These are phyloP conservation scores for Hanseniaspora meyeri DNA, from an alignment of 805 yeast species.

Conservation along the genomic window DNA sequence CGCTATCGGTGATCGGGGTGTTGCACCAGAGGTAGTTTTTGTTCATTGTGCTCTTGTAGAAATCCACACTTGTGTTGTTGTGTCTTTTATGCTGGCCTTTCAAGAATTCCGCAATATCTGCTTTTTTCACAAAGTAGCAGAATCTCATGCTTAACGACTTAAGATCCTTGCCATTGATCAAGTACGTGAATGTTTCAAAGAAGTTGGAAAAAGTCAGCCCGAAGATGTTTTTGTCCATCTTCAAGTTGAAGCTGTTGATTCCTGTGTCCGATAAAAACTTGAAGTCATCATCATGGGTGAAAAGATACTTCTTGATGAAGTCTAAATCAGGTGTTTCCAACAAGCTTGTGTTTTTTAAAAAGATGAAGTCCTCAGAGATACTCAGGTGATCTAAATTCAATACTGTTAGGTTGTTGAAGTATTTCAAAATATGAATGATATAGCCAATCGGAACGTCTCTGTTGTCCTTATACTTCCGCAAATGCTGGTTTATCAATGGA, in stretches of 20 bases:
- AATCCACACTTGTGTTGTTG: not conserved
- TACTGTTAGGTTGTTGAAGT: conserved; percentile 48
- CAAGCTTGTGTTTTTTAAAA: conserved; percentile 5
- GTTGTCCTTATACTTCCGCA: conserved; percentile 50
- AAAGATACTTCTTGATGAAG: not conserved
- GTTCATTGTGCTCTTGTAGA: conserved; percentile 11
- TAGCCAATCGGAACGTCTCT: conserved; percentile 73
- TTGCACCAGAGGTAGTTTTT: conserved; percentile 10
- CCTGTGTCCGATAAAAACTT: conserved; percentile 6
- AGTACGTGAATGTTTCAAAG: not conserved
- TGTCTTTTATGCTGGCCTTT: not conserved
- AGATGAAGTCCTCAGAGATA: conserved; percentile 53
- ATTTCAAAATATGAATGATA: conserved; percentile 51
- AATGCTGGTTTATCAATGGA: conserved; percentile 50
- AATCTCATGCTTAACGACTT: not conserved
- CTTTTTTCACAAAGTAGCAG: conserved; percentile 9
- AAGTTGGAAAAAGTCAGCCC: conserved; percentile 3
- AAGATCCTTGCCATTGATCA: not conserved
- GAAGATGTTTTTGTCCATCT: not conserved
- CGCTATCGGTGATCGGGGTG: not conserved
- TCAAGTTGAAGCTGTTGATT: not conserved
- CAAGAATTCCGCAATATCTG: not conserved
- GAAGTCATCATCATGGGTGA: not conserved
- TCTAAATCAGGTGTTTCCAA: not conserved
- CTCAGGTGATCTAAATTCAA: conserved; percentile 52